Conservation (phyloP, 805 yeast genomes). For the Saccharomycopsis sp. region DNA sequence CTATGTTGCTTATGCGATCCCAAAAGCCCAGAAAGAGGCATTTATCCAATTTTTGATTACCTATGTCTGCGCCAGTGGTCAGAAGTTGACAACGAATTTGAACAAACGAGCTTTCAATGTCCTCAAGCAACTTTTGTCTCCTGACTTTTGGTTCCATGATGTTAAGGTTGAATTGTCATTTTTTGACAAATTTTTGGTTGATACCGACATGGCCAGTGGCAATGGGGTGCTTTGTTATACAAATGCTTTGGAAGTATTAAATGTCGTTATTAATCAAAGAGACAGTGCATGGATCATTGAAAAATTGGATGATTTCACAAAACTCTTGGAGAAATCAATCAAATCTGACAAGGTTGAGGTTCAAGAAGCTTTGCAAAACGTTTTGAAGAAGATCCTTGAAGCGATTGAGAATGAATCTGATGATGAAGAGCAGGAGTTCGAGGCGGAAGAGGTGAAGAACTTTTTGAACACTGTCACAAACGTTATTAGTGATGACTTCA, state of each 20-base stretch:
- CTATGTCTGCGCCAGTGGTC: constrained; percentile 78
- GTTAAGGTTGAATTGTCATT: constrained; percentile 77
- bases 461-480: constrained; percentile 54
- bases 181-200: constrained; percentile 78
- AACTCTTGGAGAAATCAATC: constrained; percentile 76
- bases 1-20: constrained; percentile 49
- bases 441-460: constrained; percentile 41
- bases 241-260: constrained; percentile 84
- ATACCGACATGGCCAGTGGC: constrained; percentile 57
- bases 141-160: too few species aligned
- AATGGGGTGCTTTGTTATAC: constrained; percentile 60
- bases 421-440: constrained; percentile 48
- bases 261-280: constrained; percentile 75
- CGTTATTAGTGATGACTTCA: constrained; percentile 71
- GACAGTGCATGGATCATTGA: constrained; percentile 71
- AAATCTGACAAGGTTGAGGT: constrained; percentile 78
- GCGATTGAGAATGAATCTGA: constrained; percentile 46
- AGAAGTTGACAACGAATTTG: constrained; percentile 73
- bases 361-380: constrained; percentile 75
- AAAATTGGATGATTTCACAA: constrained; percentile 60
- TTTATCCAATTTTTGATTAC: constrained; percentile 83
- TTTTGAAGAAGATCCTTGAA: constrained; percentile 54
- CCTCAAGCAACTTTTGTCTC: constrained; percentile 60
- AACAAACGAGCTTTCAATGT: constrained; percentile 81
- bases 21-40: constrained; percentile 77